These are phyloP conservation scores for Parmales sp. DNA, from an alignment of 108 stramenopile genomes.

Conservation along the genomic window DNA sequence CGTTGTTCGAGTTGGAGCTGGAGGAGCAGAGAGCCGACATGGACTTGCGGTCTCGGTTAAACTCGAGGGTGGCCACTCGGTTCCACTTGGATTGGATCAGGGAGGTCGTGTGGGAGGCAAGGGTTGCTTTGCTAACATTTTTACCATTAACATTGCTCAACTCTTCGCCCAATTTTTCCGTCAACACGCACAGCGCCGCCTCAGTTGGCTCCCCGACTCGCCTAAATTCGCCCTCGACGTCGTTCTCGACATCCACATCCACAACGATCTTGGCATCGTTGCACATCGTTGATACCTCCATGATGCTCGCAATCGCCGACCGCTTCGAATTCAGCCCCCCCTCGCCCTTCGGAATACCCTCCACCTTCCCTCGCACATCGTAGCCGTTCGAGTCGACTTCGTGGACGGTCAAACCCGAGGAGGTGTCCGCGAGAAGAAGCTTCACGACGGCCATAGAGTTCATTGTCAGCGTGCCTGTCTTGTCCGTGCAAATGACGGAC, in stretches of 20 bases:
- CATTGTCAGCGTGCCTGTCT: conserved; percentile 96
- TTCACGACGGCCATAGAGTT: conserved; percentile 96
- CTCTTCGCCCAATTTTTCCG: conserved; percentile 72
- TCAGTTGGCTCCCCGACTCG: conserved; percentile 94
- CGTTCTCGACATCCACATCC: conserved; percentile 28
- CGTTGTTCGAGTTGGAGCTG: conserved; percentile 44
- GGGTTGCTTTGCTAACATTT: conserved; percentile 6
- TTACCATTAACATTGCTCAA: conserved; percentile 22
- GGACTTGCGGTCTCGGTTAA: conserved; percentile 67
- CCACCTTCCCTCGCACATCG: conserved; percentile 53
- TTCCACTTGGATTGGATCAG: conserved; percentile 42
- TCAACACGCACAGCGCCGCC: conserved; percentile 82
- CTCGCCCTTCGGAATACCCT: conserved; percentile 35
- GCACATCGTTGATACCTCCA: conserved; percentile 63
- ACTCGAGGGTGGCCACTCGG: conserved; percentile 85
- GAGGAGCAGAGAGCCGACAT: conserved; percentile 45
- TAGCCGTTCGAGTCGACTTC: conserved; percentile 40
- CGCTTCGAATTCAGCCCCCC: not conserved
- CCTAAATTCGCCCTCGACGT: conserved; percentile 37
- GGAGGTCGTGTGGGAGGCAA: conserved; percentile 37
- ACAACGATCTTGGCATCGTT: conserved; percentile 72
- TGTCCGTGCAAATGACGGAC: conserved; percentile 89
- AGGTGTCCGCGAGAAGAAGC: conserved; percentile 24
- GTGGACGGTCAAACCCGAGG: not conserved
- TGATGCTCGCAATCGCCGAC: conserved; percentile 43